Conservation (phyloP, 2,329 filamentous ascomycete species). For the Apiospora phragmitis region DNA sequence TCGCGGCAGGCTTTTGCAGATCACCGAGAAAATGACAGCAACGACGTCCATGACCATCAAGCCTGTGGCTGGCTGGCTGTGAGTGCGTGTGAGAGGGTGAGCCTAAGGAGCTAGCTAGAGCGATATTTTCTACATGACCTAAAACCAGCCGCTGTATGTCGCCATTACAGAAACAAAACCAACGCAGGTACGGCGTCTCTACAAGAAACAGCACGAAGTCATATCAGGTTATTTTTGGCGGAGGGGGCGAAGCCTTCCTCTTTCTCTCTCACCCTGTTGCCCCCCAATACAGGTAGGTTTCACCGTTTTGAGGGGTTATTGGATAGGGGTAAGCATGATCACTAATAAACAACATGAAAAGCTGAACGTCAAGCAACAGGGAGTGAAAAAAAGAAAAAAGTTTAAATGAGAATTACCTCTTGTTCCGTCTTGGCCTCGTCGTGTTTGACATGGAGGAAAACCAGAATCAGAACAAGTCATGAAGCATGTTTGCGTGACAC, state of each 20-base stretch:
- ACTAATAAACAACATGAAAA: not conserved
- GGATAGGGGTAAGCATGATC: not conserved
- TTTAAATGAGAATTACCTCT: not conserved
- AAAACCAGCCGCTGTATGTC: not conserved
- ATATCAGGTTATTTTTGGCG: not conserved
- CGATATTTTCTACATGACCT: not conserved
- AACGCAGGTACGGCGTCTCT: slow-evolving; percentile 1
- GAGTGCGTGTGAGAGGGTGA: not conserved
- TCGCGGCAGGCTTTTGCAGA: not conserved
- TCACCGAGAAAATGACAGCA: not conserved
- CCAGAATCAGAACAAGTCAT: not conserved
- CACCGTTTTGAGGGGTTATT: not conserved
- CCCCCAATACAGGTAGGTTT: not conserved
- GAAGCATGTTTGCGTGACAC: not conserved
- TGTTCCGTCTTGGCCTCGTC: not conserved
- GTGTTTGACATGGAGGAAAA: not conserved
- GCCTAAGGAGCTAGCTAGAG: not conserved
- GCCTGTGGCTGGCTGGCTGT: not conserved
- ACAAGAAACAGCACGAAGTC: not conserved
- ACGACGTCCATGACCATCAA: not conserved
- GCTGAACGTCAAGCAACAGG: not conserved
- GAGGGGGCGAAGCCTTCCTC: not conserved
- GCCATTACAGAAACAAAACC: not conserved
- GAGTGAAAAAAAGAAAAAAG: not conserved
- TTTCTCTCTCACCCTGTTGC: not conserved